Evolutionary conservation across 768 basidiomycete genomes (phyloP), one percentile per base, ranked within the genome.

Genomic region (Rhodotorula sphaerocarpa): DNA sequence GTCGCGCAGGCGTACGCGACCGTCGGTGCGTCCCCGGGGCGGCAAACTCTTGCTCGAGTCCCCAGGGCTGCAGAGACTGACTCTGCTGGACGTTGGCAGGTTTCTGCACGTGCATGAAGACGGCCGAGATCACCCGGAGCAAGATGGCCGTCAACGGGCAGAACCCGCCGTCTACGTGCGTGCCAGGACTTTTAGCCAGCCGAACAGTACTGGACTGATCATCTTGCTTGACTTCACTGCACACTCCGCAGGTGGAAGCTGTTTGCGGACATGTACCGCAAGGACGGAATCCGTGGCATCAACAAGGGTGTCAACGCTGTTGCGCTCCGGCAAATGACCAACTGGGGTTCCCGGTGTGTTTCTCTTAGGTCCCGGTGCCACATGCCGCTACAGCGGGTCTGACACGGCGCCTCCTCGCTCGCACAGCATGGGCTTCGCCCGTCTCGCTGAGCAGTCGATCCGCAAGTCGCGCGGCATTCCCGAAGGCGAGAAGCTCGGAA

Each of bases 81-180:
- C n/a, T n/a, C n/a, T n/a, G n/a, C n/a, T n/a, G n/a, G n/a, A n/a
- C n/a, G n/a, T n/a, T n/a, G n/a, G n/a, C 57, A 56, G 61, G 93
- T 71, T 90, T 97, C 79, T 93, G 90, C 77, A 96, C 93, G 46
- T 95, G 90, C 77, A 99, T 99, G 95, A 99, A 99, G 78, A 99
- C 95, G 27, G 95, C 76, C 66, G 91, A 93, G 77, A 97, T 97
- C 70, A 96, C 92, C 51, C 86, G 92, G 70, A 86, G 88, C 73
- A 99, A 99, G 77, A 87, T 89, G 71, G 87, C 85, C 28, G 83
- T 86, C 21, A 75, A 82, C 33, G 95, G 95, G 44, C 81, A 85
- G 45, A 86, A 88, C 74, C 89, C 90, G 16, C 86, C 86, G 56
- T 72, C 71, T 33, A 72, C 71, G 66, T 71, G 60, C 50, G 70